Percentiles rank a stretch among this genome's conserved stretches.
Conservation (phyloP, 176 grass and related monocot genomes). For the Zoysia japonica region DNA sequence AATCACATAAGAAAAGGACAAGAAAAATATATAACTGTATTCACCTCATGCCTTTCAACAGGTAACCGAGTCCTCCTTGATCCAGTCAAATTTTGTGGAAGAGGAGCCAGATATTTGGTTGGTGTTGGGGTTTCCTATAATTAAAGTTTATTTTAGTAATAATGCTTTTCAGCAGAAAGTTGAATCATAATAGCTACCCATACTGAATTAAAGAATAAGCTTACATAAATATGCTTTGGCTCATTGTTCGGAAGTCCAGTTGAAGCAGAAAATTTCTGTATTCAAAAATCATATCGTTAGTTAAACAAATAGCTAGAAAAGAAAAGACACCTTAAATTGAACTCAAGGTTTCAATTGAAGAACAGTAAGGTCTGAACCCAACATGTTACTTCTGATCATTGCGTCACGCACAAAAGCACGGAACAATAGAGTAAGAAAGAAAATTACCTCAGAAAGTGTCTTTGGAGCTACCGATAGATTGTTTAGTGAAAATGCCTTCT, state of each 20-base stretch:
- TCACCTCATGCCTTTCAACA: conserved; percentile 86
- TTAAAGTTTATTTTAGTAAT: conserved; percentile 15
- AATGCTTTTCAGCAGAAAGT: conserved; percentile 27
- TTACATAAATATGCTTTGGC: conserved; percentile 73
- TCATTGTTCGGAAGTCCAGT: conserved; percentile 49
- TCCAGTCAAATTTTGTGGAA: conserved; percentile 58
- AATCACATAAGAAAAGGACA: neutral
- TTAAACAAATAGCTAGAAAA: conserved; percentile 12
- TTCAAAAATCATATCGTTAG: conserved; percentile 28
- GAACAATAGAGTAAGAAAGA: conserved; percentile 26
- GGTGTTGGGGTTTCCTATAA: conserved; percentile 73
- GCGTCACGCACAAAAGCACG: conserved; percentile 11
- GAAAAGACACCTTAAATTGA: neutral
- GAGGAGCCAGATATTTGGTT: conserved; percentile 61
- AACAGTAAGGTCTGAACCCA: neutral
- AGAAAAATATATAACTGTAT: neutral
- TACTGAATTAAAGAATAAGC: conserved; percentile 39
- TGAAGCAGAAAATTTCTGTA: conserved; percentile 72
- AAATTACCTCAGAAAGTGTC: conserved; percentile 68
- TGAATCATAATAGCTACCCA: conserved; percentile 8
- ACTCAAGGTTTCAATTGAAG: neutral
- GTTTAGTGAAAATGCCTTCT: conserved; percentile 63
- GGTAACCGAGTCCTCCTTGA: conserved; percentile 59
- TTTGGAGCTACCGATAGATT: conserved; percentile 51
- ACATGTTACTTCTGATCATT: neutral